These are phyloP conservation scores for Sclerotinia subarctica DNA, from an alignment of 2,329 filamentous ascomycete species.

Conservation along the genomic window DNA sequence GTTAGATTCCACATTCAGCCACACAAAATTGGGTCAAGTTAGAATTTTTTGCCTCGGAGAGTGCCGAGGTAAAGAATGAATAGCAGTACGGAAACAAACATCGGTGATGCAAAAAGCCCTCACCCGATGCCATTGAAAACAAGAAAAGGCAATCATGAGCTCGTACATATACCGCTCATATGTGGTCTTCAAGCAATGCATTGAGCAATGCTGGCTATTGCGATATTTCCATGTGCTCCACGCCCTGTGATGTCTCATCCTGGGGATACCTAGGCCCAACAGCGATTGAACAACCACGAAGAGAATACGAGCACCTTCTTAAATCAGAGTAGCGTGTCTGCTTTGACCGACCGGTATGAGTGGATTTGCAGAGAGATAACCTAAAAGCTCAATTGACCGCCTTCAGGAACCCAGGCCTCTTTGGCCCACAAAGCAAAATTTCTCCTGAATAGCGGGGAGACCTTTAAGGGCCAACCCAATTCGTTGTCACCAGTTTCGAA, in stretches of 20 bases:
- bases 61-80: background rate
- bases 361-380: background rate
- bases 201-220: background rate
- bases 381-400: background rate
- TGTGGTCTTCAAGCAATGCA: background rate
- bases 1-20: background rate
- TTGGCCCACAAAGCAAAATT: background rate
- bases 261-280: background rate
- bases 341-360: background rate
- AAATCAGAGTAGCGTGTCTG: constrained; percentile 5
- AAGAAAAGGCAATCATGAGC: background rate
- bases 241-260: background rate
- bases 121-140: background rate
- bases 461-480: background rate
- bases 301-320: constrained; percentile 13
- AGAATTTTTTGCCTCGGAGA: background rate
- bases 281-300: background rate
- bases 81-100: background rate
- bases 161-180: background rate
- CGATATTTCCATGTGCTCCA: background rate
- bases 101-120: background rate
- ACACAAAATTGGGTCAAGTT: background rate
- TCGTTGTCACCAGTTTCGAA: background rate
- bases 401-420: background rate
- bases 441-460: background rate